Evolutionary conservation across 2,329 filamentous ascomycete species (phyloP).

Genomic region (Xylaria sp.): DNA sequence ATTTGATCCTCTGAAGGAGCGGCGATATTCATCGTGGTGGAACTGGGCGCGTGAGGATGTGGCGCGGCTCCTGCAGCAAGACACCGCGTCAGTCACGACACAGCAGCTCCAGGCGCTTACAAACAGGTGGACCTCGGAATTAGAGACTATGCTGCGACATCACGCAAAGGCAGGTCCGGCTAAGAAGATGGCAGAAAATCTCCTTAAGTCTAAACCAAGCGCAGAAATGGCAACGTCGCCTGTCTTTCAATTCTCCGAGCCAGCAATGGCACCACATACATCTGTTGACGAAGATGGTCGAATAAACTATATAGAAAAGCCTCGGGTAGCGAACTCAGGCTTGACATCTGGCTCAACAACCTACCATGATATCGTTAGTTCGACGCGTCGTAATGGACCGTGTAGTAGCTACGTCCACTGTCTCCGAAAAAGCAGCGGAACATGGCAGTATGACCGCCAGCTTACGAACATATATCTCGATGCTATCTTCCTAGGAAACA

Average conservation of each 20-base stretch:
- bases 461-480: constrained; percentile 93
- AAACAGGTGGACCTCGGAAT: constrained; percentile 89
- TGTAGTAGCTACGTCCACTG: constrained; percentile 94
- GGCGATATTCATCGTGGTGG: constrained; percentile 97
- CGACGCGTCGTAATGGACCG: constrained; percentile 49
- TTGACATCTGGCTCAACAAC: constrained; percentile 80
- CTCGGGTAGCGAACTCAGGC: constrained; percentile 88
- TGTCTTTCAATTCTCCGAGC: constrained; percentile 92
- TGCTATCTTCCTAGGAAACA: constrained; percentile 87
- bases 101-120: constrained; percentile 71
- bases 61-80: constrained; percentile 26
- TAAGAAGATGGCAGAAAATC: constrained; percentile 14
- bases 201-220: constrained; percentile 26
- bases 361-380: constrained; percentile 31
- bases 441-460: constrained; percentile 99
- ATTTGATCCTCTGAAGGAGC: constrained; percentile 92
- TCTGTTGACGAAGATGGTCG: constrained; percentile 90
- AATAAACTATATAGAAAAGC: constrained; percentile 88
- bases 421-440: constrained; percentile 89
- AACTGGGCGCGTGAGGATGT: constrained; percentile 99
- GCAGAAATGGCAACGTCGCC: constrained; percentile 59
- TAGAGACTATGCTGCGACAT: constrained; percentile 40
- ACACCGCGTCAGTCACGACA: neutral
- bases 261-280: constrained; percentile 91
- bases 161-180: constrained; percentile 10